phyloP scores from a whole-genome alignment of 2,329 filamentous ascomycete species.

The Cladophialophora chaetospira region DNA sequence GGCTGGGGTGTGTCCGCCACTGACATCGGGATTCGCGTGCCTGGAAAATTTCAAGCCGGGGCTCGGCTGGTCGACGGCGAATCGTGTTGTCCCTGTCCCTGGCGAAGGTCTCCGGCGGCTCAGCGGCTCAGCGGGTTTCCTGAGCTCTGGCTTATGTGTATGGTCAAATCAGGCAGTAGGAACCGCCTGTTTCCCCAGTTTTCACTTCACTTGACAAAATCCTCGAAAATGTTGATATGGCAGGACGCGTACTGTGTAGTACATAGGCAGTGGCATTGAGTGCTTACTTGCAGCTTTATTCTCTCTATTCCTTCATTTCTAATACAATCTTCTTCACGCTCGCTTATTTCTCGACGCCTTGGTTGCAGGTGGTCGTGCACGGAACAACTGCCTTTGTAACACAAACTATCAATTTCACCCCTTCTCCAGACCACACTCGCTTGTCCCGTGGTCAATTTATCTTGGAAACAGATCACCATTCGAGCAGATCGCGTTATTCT shows the following conservation, averaged over 20 bases:
- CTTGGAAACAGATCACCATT: constrained; percentile 4
- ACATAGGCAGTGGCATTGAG: neutral
- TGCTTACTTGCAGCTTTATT: neutral
- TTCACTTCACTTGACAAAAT: neutral
- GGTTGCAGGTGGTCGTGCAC: constrained; percentile 1
- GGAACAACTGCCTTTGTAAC: neutral
- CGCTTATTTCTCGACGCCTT: constrained; percentile 2
- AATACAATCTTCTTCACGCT: neutral
- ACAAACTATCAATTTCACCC: neutral
- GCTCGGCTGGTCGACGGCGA: too few species aligned
- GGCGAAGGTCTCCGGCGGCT: too few species aligned
- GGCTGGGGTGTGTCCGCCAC: too few species aligned
- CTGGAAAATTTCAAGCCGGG: neutral
- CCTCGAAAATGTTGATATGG: neutral
- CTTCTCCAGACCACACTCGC: constrained; percentile 5
- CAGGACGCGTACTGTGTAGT: neutral
- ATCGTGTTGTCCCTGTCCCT: too few species aligned
- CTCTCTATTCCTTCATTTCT: neutral
- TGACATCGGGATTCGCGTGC: neutral
- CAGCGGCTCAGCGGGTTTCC: neutral
- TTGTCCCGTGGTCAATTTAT: neutral
- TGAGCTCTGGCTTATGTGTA: neutral
- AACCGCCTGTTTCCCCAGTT: neutral
- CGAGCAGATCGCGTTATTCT: constrained; percentile 8
- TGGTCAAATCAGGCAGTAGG: neutral